phyloP scores from a whole-genome alignment of 805 yeast species.

The Grigorovia transvaalensis region DNA sequence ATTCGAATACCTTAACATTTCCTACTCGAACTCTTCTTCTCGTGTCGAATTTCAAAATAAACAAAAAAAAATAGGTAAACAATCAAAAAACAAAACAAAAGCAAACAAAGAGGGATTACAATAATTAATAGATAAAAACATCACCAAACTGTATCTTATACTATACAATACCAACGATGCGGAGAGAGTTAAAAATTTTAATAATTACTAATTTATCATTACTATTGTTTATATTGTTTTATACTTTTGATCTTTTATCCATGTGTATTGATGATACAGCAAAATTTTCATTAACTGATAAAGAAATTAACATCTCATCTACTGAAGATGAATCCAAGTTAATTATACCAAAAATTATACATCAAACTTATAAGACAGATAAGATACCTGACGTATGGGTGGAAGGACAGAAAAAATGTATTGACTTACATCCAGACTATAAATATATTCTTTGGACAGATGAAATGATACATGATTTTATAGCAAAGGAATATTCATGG shows the following conservation, averaged over 20 bases:
- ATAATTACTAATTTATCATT: conserved; percentile 50
- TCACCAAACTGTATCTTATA: too few species aligned
- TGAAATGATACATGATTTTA: conserved; percentile 67
- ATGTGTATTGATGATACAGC: conserved; percentile 63
- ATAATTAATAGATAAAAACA: neutral
- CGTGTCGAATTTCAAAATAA: too few species aligned
- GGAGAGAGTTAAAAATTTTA: conserved; percentile 53
- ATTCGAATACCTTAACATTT: too few species aligned
- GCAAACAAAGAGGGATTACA: neutral
- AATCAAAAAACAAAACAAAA: neutral
- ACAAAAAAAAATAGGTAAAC: neutral
- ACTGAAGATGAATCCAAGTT: conserved; percentile 30
- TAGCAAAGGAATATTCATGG: conserved; percentile 76
- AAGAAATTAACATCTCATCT: conserved; percentile 47
- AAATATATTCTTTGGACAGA: conserved; percentile 89
- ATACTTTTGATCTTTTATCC: conserved; percentile 62
- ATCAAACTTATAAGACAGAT: conserved; percentile 79
- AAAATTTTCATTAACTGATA: conserved; percentile 50
- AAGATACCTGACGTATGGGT: conserved; percentile 76
- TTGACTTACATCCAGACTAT: conserved; percentile 76
- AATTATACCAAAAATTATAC: conserved; percentile 80
- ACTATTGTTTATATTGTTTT: conserved; percentile 45
- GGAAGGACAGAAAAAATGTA: conserved; percentile 65
- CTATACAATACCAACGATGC: conserved; percentile 32
- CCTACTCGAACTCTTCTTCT: neutral